Evolutionary conservation across 2,329 filamentous ascomycete species (phyloP).

Genomic region (Zopfia rhizophila): DNA sequence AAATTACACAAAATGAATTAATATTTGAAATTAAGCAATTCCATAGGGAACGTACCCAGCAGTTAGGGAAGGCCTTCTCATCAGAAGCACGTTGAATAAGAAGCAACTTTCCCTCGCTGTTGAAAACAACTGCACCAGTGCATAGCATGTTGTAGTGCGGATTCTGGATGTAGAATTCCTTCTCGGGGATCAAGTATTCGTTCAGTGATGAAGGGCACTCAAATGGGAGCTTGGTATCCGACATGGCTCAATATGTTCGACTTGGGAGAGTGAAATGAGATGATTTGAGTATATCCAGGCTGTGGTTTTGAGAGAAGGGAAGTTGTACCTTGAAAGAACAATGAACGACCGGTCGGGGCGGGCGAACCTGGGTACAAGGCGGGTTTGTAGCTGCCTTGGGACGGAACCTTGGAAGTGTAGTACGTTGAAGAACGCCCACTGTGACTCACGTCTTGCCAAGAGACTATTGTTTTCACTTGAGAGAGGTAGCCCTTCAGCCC

Average conservation of each 20-base stretch:
- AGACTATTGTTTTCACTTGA: too few species aligned
- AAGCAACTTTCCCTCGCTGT: constrained; percentile 42
- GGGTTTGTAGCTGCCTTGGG: too few species aligned
- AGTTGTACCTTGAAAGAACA: too few species aligned
- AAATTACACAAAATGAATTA: background rate
- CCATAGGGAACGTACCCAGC: constrained; percentile 37
- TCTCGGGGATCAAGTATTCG: constrained; percentile 40
- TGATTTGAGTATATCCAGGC: constrained; percentile 1
- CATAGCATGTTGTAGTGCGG: constrained; percentile 38
- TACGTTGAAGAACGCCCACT: too few species aligned
- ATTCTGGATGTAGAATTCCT: constrained; percentile 39
- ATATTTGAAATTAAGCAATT: background rate
- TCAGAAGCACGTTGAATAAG: constrained; percentile 49
- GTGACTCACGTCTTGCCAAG: too few species aligned
- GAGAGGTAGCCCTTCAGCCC: too few species aligned
- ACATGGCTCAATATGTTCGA: too few species aligned
- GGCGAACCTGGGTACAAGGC: too few species aligned
- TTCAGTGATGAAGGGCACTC: constrained; percentile 35
- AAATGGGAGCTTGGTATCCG: constrained; percentile 21
- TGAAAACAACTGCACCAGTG: constrained; percentile 45
- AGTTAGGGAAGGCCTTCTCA: constrained; percentile 46
- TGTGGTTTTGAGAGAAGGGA: too few species aligned
- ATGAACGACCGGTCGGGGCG: too few species aligned
- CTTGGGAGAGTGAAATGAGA: too few species aligned
- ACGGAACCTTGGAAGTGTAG: too few species aligned